Evolutionary conservation across 305 asterid genomes (phyloP), one percentile per base, ranked within the genome.

Genomic region (Solanum aculeatissimum): DNA sequence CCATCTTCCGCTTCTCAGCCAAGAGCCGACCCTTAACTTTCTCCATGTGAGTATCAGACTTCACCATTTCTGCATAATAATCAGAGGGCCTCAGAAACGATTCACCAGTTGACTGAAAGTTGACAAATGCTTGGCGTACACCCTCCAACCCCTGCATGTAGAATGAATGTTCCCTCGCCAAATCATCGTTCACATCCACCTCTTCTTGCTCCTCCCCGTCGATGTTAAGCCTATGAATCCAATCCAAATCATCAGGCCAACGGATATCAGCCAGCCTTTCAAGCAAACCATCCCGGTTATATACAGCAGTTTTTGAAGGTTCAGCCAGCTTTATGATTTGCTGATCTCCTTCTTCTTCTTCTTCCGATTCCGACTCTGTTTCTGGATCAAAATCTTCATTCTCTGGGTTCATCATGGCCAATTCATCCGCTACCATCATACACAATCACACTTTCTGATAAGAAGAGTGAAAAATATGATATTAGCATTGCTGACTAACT

Each of bases 41-140:
- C 93, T 87, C 99, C 98, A 96, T 95, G 88, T 95, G 99, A 0
- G 89, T 0, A 83, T 96, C 99, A 3, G 98, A 83, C 86, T 96
- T 96, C 40, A 91, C 97, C 99, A 94, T 95, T 83, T 94, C 99
- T 2, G 99, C 98, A 53, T 96, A 94, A 84, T 93, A 96, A 84
- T 95, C 98, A 0, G 95, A 68, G 5, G 99, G 97, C 86, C 99
- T 91, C 66, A 92, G 83, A 82, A 93, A 92, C 49, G 94, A 96
- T 7, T 88, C 87, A 19, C 94, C 95, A 87, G 51, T 80, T 0
- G 93, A 83, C 80, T 94, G 98, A 35, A 94, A 90, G 89, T 90
- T 91, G 23, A 54, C 18, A 6, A 92, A 85, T 1, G 93, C 97
- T 84, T 92, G 88, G 62, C 96, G 87, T 27, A 94, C 87, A 42